These are phyloP conservation scores for Dactylella cylindrospora DNA, from an alignment of 2,329 filamentous ascomycete genomes.

Conservation along the genomic window DNA sequence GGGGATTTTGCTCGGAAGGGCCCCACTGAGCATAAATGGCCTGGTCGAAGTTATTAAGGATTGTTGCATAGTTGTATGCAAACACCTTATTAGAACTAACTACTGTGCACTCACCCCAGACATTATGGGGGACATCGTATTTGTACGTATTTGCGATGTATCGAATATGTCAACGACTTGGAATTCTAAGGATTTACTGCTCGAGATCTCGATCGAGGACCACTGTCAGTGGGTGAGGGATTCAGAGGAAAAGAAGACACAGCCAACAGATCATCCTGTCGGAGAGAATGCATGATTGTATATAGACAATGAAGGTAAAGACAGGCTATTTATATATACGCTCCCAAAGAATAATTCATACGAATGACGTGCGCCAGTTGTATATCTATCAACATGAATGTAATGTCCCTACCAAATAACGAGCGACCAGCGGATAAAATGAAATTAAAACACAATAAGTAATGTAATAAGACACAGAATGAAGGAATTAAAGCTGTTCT, in stretches of 20 bases:
- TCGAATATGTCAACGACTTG: background rate
- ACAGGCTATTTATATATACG: background rate
- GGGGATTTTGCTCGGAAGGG: too few species aligned
- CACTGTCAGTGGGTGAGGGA: slow-evolving; percentile 6
- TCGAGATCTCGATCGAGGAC: slow-evolving; percentile 9
- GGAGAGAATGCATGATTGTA: too few species aligned
- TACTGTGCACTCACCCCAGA: too few species aligned
- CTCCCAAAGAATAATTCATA: slow-evolving; percentile 3
- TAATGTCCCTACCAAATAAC: background rate
- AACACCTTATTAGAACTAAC: too few species aligned
- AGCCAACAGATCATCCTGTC: too few species aligned
- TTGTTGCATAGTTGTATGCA: too few species aligned
- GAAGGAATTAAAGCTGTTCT: slow-evolving; percentile 31
- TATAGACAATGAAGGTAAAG: background rate
- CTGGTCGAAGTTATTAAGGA: too few species aligned
- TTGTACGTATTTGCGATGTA: slow-evolving; percentile 13
- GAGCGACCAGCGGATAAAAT: background rate
- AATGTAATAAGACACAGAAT: slow-evolving; percentile 26
- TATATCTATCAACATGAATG: slow-evolving; percentile 2
- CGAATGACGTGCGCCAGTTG: background rate
- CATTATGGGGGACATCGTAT: background rate
- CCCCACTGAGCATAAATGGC: too few species aligned
- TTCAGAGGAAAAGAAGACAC: background rate
- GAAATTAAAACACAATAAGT: slow-evolving; percentile 15
- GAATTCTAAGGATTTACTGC: background rate